These are phyloP conservation scores for Coprinopsis cinerea DNA, from an alignment of 768 basidiomycete species.

Conservation along the genomic window DNA sequence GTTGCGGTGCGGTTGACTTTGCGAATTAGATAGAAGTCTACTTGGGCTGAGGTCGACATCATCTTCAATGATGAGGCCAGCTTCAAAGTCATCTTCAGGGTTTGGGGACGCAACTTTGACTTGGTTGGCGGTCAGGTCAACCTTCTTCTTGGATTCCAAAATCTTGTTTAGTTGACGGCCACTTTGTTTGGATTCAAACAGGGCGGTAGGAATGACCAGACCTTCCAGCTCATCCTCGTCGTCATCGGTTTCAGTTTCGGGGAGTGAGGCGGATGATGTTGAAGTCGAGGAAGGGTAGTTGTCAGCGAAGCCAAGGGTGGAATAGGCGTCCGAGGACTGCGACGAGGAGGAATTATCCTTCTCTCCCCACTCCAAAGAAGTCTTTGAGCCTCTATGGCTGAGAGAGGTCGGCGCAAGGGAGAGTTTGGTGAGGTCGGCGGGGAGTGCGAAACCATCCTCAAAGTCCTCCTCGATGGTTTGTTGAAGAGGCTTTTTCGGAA, in stretches of 20 bases:
- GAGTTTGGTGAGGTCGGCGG: slow-evolving; percentile 73
- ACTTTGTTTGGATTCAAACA: slow-evolving; percentile 70
- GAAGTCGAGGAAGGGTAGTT: slow-evolving; percentile 69
- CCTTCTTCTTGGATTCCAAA: slow-evolving; percentile 51
- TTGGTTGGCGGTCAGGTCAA: slow-evolving; percentile 32
- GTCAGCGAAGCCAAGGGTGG: slow-evolving; percentile 70
- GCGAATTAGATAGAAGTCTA: slow-evolving; percentile 51
- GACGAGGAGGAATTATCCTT: slow-evolving; percentile 78
- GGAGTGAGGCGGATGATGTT: slow-evolving; percentile 60
- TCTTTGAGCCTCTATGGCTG: slow-evolving; percentile 74
- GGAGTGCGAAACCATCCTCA: slow-evolving; percentile 77
- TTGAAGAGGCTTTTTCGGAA: slow-evolving; percentile 26
- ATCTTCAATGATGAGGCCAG: slow-evolving; percentile 77
- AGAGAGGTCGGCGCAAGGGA: slow-evolving; percentile 77
- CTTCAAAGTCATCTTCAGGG: slow-evolving; percentile 82
- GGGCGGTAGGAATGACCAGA: slow-evolving; percentile 65
- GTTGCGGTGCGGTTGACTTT: slow-evolving; percentile 37
- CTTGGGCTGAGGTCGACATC: slow-evolving; percentile 80
- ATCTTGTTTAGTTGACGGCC: slow-evolving; percentile 44
- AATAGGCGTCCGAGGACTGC: slow-evolving; percentile 85
- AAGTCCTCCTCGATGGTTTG: slow-evolving; percentile 67
- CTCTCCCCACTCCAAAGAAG: slow-evolving; percentile 81
- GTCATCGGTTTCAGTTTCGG: slow-evolving; percentile 68
- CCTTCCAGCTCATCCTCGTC: slow-evolving; percentile 78
- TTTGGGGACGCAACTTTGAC: slow-evolving; percentile 53